A percentile compares a stretch with the other conserved stretches of the same genome.
Evolutionary conservation across 257 asterid species (phyloP).

Genomic region (Solanum etuberosum): DNA sequence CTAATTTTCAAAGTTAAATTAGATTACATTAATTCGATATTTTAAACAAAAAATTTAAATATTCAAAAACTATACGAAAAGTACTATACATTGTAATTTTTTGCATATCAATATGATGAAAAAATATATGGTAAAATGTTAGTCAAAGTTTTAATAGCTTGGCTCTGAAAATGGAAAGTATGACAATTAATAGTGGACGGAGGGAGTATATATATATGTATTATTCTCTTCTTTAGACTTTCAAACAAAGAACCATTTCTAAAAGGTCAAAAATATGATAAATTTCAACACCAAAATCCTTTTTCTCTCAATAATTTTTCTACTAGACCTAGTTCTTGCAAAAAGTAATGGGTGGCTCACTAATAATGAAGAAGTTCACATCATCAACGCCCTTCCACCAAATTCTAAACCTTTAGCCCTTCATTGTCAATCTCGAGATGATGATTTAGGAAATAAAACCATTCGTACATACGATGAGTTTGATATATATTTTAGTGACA

Average conservation of each 20-base stretch:
- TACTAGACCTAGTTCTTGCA: background rate
- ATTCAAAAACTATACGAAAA: no score
- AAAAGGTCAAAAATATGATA: background rate
- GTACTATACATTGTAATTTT: no score
- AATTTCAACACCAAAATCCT: background rate
- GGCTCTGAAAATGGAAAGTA: no score
- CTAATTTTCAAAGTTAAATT: no score
- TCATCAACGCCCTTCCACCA: background rate
- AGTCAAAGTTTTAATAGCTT: no score
- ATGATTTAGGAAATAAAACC: background rate
- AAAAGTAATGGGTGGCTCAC: background rate
- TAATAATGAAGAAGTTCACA: background rate
- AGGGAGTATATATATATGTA: background rate
- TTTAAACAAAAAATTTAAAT: no score
- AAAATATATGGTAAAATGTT: no score
- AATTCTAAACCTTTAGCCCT: background rate
- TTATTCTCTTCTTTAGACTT: background rate
- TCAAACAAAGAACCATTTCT: background rate
- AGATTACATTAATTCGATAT: no score
- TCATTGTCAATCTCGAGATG: background rate
- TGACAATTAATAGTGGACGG: no score
- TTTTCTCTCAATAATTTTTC: background rate
- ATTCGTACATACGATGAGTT: background rate
- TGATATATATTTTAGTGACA: background rate
- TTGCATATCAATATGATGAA: no score